Evolutionary conservation across 2,329 filamentous ascomycete species (phyloP).

Genomic region (Colletotrichum sp.): DNA sequence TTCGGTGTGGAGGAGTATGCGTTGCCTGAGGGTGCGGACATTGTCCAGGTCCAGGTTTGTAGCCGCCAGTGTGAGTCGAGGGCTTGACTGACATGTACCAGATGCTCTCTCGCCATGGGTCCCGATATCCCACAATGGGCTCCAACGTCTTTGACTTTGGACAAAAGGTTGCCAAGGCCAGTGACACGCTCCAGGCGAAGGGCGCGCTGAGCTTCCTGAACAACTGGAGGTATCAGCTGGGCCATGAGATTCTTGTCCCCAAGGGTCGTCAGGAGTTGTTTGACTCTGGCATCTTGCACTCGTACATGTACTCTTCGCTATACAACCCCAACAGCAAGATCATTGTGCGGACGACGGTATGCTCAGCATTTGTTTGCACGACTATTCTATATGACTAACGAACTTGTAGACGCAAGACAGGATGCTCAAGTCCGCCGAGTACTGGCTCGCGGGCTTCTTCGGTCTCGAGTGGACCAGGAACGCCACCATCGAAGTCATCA

Average conservation of each 20-base stretch:
- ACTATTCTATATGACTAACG: conserved; percentile 5
- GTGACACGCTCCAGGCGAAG: conserved; percentile 58
- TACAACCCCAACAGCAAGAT: conserved; percentile 78
- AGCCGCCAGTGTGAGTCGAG: background rate
- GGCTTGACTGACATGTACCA: conserved; percentile 30
- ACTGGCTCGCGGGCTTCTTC: conserved; percentile 82
- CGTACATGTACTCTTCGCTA: conserved; percentile 74
- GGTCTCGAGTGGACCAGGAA: conserved; percentile 76
- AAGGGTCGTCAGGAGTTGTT: conserved; percentile 77
- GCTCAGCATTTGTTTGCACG: conserved; percentile 7
- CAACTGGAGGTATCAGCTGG: conserved; percentile 72
- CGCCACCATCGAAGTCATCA: conserved; percentile 74
- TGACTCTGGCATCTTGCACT: conserved; percentile 71
- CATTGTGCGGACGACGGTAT: conserved; percentile 70
- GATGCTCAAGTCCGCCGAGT: conserved; percentile 79
- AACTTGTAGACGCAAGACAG: conserved; percentile 67
- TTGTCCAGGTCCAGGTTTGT: conserved; percentile 66
- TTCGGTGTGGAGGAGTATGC: conserved; percentile 78
- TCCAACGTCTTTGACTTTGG: conserved; percentile 62
- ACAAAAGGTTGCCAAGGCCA: conserved; percentile 59
- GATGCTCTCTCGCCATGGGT: conserved; percentile 77
- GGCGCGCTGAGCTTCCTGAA: conserved; percentile 71
- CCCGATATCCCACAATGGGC: conserved; percentile 72
- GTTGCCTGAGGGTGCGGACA: conserved; percentile 68
- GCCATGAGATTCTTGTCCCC: conserved; percentile 74